These are phyloP conservation scores for Ceratobasidium papillatum DNA, from an alignment of 1,284 basidiomycete species.

Conservation along the genomic window DNA sequence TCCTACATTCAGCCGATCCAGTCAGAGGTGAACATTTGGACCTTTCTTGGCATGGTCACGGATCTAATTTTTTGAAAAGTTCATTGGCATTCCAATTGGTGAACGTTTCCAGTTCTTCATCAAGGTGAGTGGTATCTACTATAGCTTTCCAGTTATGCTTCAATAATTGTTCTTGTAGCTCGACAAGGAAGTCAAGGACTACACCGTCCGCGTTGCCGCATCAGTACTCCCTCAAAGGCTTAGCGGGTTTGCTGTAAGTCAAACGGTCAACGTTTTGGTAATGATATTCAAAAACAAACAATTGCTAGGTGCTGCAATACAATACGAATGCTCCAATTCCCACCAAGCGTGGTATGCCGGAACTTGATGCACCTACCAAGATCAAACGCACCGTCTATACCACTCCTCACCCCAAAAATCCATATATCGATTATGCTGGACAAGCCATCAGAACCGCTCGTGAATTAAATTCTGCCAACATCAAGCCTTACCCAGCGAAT, in stretches of 20 bases:
- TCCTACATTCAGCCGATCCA: conserved; percentile 34
- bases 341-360: not conserved
- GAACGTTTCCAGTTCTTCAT: conserved; percentile 40
- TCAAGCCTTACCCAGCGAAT: conserved; percentile 22
- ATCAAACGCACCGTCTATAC: conserved; percentile 18
- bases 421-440: conserved; percentile 31
- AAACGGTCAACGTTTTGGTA: not conserved
- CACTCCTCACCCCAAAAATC: conserved; percentile 32
- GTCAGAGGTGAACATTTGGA: conserved; percentile 29
- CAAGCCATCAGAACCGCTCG: conserved; percentile 19
- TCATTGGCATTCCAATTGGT: conserved; percentile 36
- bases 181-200: conserved; percentile 34
- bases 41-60: not conserved
- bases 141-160: not conserved
- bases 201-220: conserved; percentile 39
- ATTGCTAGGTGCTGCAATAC: conserved; percentile 23
- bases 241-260: conserved; percentile 36
- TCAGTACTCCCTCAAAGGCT: conserved; percentile 36
- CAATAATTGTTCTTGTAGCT: not conserved
- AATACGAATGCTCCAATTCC: conserved; percentile 8
- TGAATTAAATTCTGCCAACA: conserved; percentile 4
- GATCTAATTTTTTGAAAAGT: not conserved
- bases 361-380: not conserved
- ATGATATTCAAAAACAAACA: too few species aligned
- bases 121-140: conserved; percentile 21